phyloP scores from a whole-genome alignment of 345 rosid species.

The Brassica cretica region DNA sequence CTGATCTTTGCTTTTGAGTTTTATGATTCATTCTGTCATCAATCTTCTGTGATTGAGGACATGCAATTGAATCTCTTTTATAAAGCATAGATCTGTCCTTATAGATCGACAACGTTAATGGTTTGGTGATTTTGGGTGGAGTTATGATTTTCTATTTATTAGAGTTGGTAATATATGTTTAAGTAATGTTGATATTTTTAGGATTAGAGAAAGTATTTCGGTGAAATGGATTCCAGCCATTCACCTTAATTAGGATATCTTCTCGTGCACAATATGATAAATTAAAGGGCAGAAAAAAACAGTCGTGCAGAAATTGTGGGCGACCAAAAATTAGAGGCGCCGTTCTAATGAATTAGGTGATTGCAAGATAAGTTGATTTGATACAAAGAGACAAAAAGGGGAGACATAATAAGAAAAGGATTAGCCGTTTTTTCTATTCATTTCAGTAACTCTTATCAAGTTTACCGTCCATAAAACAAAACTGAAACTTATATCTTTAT shows the following conservation, averaged over 20 bases:
- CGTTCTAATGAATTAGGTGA: background rate
- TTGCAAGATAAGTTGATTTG: background rate
- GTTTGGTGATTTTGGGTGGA: no score
- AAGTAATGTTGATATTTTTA: no score
- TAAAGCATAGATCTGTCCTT: no score
- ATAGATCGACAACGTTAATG: no score
- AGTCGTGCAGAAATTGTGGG: background rate
- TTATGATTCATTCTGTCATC: no score
- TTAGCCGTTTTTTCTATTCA: background rate
- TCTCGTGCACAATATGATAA: background rate
- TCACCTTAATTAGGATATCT: background rate
- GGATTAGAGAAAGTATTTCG: background rate
- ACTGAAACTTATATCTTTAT: background rate
- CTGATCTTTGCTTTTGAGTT: no score
- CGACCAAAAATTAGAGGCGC: constrained; percentile 1
- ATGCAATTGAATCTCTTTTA: no score
- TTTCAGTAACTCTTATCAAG: background rate
- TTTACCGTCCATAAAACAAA: background rate
- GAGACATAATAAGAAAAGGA: background rate
- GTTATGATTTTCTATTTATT: no score
- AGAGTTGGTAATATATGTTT: no score
- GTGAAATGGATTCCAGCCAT: background rate
- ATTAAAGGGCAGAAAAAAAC: background rate
- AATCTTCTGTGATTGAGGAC: no score
- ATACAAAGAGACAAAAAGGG: background rate